phyloP scores from a whole-genome alignment of 2,329 filamentous ascomycete genomes.

The Neofusicoccum ribis region DNA sequence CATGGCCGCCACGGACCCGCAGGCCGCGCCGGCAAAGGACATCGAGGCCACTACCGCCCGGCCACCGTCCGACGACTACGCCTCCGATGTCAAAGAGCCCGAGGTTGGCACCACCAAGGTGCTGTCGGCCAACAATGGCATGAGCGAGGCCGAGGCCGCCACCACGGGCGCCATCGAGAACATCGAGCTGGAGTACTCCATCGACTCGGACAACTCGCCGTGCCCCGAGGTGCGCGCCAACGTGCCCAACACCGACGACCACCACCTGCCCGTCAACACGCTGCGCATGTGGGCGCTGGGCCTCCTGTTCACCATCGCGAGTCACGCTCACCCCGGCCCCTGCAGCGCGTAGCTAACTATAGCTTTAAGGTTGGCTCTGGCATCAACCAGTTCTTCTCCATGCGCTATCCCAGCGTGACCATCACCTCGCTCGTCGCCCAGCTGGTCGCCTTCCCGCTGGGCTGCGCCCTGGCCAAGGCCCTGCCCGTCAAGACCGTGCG shows the following conservation, averaged over 20 bases:
- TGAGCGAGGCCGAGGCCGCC: conserved; percentile 12
- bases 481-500: conserved; percentile 16
- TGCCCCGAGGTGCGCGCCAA: conserved; percentile 18
- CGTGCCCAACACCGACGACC: conserved; percentile 19
- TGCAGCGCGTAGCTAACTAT: not conserved
- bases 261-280: conserved; percentile 38
- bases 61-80: conserved; percentile 10
- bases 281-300: conserved; percentile 49
- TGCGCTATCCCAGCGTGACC: conserved; percentile 51
- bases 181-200: conserved; percentile 18
- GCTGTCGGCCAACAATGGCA: not conserved
- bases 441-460: conserved; percentile 20
- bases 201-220: conserved; percentile 19
- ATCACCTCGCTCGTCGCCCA: conserved; percentile 55
- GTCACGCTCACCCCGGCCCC: not conserved
- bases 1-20: conserved; percentile 1
- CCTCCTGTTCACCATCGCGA: conserved; percentile 46
- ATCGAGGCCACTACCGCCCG: conserved; percentile 3
- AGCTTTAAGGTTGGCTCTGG: conserved; percentile 18
- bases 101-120: conserved; percentile 10
- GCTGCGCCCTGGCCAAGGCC: conserved; percentile 27
- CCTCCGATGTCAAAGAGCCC: conserved; percentile 1
- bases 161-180: conserved; percentile 18
- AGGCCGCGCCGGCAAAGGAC: not conserved
- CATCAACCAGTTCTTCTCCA: conserved; percentile 34